Base-by-base conservation (phyloP, 208 protist species). In the Leishmania braziliensis region DNA sequence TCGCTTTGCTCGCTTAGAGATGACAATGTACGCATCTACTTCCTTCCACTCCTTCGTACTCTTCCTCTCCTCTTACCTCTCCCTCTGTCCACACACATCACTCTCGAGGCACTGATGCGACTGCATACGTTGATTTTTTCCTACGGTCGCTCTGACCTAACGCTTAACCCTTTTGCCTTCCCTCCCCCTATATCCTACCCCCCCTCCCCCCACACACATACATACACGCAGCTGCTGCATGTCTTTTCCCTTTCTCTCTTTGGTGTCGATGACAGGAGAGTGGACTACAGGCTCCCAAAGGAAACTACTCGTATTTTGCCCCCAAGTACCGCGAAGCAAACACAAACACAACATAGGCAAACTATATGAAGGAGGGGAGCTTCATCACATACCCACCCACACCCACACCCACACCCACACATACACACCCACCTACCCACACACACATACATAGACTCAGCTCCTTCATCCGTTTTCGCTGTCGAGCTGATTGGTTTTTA, bases 401-500 rank as follows among this genome's bases (percentile, higher is more conserved):
- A 43, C 39, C 39, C 43, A 46, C 43, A 43, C 39, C 39, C 39
- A 43, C 39, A 43, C 39, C 39, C 39, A 73, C 29, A 73, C 39
- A 70, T 29, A 48, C 26, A 53, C 71, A 75, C 48, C 16, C 50
- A 62, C 43, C 5, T 10, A 69, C 63, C n/a, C 20, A 3, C 33
- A 69, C 63, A 39, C 63, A 39, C 33, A 43, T 69, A 69, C 50
- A 68, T 29, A 12, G 10, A 23, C 46, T 82, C 43, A 26, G 8
- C 39, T 83, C 77, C 63, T 82, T 83, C 77, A 62, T 78, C 36
- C 29, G 4, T 74, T 74, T 70, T 14, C 65, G 65, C 4, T 16
- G 65, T 70, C 65, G 26, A 10, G 5, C 53, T 69, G 39, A 12
- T 39, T 9, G 56, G 46, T 29, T 39, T 54, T 69, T 26, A 79